A percentile compares a stretch with the other conserved stretches of the same genome.
Conservation (phyloP, 2,329 filamentous ascomycete genomes). For the Aureobasidium uvarum region DNA sequence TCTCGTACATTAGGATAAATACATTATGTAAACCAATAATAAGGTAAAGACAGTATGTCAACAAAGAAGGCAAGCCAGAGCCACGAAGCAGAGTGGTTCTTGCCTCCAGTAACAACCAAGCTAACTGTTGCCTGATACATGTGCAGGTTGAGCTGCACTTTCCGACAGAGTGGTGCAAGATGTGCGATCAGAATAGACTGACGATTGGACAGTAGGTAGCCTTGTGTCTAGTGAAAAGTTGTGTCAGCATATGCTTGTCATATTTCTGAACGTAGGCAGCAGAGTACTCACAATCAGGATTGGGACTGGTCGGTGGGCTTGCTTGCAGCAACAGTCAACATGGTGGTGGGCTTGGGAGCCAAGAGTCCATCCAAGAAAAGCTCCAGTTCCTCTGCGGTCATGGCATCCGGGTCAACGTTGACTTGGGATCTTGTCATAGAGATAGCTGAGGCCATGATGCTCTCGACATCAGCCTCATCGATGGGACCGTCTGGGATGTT, state of each 20-base stretch:
- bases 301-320: neutral
- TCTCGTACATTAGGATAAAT: neutral
- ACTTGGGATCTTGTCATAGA: neutral
- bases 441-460: neutral
- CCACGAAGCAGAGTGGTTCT: neutral
- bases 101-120: neutral
- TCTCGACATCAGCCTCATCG: neutral
- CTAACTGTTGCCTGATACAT: neutral
- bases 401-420: neutral
- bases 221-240: neutral
- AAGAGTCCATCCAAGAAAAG: neutral
- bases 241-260: neutral
- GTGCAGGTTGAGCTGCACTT: neutral
- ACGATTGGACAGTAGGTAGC: neutral
- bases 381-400: neutral
- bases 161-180: neutral
- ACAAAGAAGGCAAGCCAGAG: neutral
- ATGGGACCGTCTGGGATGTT: neutral
- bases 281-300: neutral
- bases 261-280: neutral
- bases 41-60: neutral
- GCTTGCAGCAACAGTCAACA: neutral
- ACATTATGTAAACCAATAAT: neutral
- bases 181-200: neutral
- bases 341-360: neutral